Evolutionary conservation across 2,329 filamentous ascomycete genomes (phyloP), one percentile per base, ranked within the genome.

Genomic region (Tolypocladium pustulatum): DNA sequence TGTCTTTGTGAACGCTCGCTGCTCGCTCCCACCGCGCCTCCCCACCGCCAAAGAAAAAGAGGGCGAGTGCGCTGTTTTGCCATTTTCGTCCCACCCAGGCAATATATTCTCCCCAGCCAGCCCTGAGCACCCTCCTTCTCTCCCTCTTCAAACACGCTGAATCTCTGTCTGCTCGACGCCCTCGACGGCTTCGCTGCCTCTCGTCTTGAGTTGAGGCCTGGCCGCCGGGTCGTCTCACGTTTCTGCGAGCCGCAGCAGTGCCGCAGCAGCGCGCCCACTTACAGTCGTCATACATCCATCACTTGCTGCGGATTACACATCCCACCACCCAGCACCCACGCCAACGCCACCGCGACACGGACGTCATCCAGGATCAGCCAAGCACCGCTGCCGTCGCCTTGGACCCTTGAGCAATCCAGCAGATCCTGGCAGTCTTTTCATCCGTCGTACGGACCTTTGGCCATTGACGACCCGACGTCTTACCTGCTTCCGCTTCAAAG

Each of bases 301-400:
- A 22, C 30, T 15, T 9, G 30, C 49, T 52, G 54, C 54, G 25
- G 17, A 55, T 41, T 41, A 55, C 54, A 55, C 25, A 55, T 32
- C 36, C 41, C 41, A 41, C 7, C 38, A 20, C 38, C 38, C 38
- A n/a, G n/a, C n/a, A n/a, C n/a, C n/a, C n/a, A 38, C 58, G 53
- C 46, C 54, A 60, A 54, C 62, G 62, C 63, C 63, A 63, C 60
- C 56, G 51, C 60, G 52, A 51, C 37, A 60, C 56, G 51, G 56
- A 64, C 64, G 65, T 66, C 65, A 64, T 66, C 59, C 61, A 56
- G 57, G 62, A 64, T 61, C 20, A 52, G 64, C 63, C 65, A 65
- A 66, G 63, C 58, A 56, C 53, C 22, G 58, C 60, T 59, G 56
- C 56, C 58, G 41, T 60, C 57, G 60, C 55, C 55, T 59, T 55